Conservation (phyloP, 345 rosid species). For the Boechera stricta region DNA sequence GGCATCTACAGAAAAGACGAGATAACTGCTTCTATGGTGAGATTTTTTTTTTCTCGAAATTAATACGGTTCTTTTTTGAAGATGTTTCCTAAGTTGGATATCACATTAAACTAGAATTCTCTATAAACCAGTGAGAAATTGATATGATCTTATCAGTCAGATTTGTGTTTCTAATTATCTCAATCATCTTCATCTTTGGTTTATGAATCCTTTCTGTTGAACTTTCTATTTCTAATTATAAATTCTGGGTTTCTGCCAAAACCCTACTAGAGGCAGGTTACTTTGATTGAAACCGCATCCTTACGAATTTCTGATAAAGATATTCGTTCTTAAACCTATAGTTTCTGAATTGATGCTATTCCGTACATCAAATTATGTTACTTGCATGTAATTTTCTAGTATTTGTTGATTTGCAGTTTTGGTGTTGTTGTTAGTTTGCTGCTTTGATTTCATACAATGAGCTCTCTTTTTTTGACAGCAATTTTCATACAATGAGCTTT, state of each 20-base stretch:
- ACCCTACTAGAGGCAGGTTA: not conserved
- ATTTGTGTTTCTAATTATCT: not conserved
- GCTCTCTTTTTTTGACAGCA: too few species aligned
- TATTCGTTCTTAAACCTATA: not conserved
- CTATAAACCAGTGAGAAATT: not conserved
- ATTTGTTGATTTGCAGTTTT: not conserved
- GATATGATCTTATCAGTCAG: not conserved
- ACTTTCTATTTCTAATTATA: not conserved
- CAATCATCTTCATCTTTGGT: not conserved
- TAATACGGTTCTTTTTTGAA: not conserved
- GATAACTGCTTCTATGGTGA: conserved; percentile 26
- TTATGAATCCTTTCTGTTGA: not conserved
- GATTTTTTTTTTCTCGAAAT: not conserved
- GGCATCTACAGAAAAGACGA: not conserved
- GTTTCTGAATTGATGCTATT: not conserved
- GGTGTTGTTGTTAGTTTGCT: not conserved
- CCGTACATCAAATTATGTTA: not conserved
- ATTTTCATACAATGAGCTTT: too few species aligned
- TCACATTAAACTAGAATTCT: not conserved
- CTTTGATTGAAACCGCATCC: not conserved
- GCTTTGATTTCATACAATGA: not conserved
- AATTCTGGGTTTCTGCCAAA: conserved; percentile 4
- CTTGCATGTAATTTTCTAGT: conserved; percentile 9
- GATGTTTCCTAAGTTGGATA: not conserved
- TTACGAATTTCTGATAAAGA: not conserved